Conservation (phyloP, 352 stramenopile species). For the Pythium brachiatum region DNA sequence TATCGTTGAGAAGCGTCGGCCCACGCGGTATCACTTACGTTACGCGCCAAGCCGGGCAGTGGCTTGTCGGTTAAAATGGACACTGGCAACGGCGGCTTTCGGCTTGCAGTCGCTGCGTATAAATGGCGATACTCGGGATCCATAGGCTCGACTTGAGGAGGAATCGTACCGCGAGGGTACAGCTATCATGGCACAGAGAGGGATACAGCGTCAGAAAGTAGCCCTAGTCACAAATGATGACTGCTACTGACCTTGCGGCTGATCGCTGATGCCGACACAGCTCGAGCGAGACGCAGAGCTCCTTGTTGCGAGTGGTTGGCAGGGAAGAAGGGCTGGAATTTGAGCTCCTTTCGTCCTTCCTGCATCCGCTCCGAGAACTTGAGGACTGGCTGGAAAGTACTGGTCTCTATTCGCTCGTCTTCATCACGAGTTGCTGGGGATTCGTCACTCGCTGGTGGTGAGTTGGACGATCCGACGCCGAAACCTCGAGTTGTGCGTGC, state of each 20-base stretch:
- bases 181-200: constrained; percentile 17
- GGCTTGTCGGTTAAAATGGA: constrained; percentile 17
- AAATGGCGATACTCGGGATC: constrained; percentile 62
- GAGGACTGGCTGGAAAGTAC: background rate
- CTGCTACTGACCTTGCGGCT: constrained; percentile 25
- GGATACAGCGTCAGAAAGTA: no score
- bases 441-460: constrained; percentile 13
- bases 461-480: background rate
- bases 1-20: no score
- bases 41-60: background rate
- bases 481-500: background rate
- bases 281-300: background rate
- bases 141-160: constrained; percentile 32
- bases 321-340: constrained; percentile 19
- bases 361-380: constrained; percentile 11
- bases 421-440: constrained; percentile 8
- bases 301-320: constrained; percentile 4
- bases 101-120: constrained; percentile 24
- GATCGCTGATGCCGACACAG: constrained; percentile 1
- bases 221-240: no score
- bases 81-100: constrained; percentile 18
- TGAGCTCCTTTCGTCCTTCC: constrained; percentile 10
- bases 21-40: background rate
- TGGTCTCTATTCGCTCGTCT: constrained; percentile 11
- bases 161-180: constrained; percentile 45